Percentiles rank a stretch among this genome's conserved stretches.
Evolutionary conservation across 1,139 yeast species (phyloP).

Genomic region (Pneumocystis oryctolagi): DNA sequence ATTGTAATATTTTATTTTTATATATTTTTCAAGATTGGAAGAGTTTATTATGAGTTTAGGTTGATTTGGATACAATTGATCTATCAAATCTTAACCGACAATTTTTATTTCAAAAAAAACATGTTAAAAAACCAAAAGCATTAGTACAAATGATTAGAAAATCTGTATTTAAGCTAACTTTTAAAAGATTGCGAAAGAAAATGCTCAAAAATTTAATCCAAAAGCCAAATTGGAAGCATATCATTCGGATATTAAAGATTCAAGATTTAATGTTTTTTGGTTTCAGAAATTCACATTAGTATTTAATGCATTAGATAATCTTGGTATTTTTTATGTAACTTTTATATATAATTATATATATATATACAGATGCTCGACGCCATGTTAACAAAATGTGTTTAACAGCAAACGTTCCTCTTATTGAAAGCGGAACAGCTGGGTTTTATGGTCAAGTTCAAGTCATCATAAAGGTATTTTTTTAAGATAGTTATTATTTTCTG

Average conservation of each 20-base stretch:
- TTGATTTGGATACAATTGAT: constrained; percentile 89
- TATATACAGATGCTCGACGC: constrained; percentile 53
- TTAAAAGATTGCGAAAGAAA: constrained; percentile 44
- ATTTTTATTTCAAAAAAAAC: constrained; percentile 72
- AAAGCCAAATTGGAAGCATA: constrained; percentile 60
- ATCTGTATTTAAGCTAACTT: neutral
- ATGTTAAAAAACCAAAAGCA: constrained; percentile 75
- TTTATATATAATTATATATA: neutral
- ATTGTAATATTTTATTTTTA: constrained; percentile 29
- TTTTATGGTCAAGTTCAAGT: constrained; percentile 89
- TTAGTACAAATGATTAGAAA: constrained; percentile 24
- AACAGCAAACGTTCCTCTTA: constrained; percentile 55
- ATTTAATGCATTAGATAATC: constrained; percentile 84
- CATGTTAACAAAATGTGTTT: constrained; percentile 76
- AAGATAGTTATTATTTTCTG: neutral
- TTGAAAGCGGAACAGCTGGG: constrained; percentile 95
- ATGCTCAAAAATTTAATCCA: constrained; percentile 67
- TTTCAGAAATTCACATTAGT: constrained; percentile 63
- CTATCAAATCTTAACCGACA: constrained; percentile 84
- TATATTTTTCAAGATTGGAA: neutral
- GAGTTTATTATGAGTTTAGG: constrained; percentile 6
- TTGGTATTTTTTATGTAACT: constrained; percentile 19
- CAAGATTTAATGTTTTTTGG: constrained; percentile 61
- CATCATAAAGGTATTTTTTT: constrained; percentile 30
- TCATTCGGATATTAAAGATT: constrained; percentile 72